Evolutionary conservation across 1,284 basidiomycete genomes (phyloP).

Genomic region (Ceratobasidium sp.): DNA sequence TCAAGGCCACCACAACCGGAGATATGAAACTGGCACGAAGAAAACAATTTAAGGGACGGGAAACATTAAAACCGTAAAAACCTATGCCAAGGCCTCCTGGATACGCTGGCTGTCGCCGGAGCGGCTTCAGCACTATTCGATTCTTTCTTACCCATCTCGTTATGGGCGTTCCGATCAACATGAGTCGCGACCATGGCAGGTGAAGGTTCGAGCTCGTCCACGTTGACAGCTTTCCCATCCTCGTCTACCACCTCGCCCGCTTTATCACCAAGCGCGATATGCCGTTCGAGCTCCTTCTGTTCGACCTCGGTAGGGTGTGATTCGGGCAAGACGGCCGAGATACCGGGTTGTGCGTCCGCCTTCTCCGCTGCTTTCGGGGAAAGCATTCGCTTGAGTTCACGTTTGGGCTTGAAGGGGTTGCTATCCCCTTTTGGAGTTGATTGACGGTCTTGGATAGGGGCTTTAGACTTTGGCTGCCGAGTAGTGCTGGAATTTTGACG

Average conservation of each 20-base stretch:
- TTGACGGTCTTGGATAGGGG: neutral
- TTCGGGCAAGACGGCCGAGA: neutral
- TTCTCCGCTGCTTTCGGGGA: neutral
- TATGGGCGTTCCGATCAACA: slow-evolving; percentile 20
- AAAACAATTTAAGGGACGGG: neutral
- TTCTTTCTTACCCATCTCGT: slow-evolving; percentile 18
- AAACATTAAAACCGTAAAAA: slow-evolving; percentile 14
- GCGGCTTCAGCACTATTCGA: slow-evolving; percentile 2
- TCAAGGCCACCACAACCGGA: neutral
- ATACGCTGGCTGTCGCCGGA: neutral
- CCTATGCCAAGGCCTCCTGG: slow-evolving; percentile 2
- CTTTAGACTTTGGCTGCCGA: neutral
- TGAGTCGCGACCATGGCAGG: slow-evolving; percentile 8
- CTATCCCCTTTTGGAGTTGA: neutral
- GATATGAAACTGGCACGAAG: neutral
- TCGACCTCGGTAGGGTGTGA: slow-evolving; percentile 2
- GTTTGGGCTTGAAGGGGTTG: slow-evolving; percentile 22
- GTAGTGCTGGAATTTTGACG: neutral
- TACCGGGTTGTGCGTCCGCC: neutral
- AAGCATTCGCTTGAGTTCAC: slow-evolving; percentile 21
- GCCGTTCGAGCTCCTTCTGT: slow-evolving; percentile 23
- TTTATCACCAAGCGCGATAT: slow-evolving; percentile 10
- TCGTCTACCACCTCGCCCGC: slow-evolving; percentile 19
- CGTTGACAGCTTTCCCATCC: neutral
- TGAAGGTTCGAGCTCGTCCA: neutral